Conservation (phyloP, 345 rosid species). For the Salix caprea region DNA sequence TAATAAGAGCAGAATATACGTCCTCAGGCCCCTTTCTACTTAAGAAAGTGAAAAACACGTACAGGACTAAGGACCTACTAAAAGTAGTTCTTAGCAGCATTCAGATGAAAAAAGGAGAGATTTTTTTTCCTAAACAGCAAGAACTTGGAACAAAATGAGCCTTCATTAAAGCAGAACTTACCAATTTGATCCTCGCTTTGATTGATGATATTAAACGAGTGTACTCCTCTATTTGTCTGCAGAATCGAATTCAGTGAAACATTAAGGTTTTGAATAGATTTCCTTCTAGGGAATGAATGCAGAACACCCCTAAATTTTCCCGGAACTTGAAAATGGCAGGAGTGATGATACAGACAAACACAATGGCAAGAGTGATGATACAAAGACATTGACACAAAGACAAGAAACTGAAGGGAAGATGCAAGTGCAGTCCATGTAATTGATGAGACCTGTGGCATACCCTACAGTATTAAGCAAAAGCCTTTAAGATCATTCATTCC, state of each 20-base stretch:
- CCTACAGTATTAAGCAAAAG: not conserved
- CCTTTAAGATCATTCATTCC: not conserved
- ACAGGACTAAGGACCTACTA: not conserved
- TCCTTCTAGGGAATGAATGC: not conserved
- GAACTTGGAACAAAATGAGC: not conserved
- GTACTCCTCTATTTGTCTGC: slow-evolving; percentile 70
- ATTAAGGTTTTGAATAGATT: not conserved
- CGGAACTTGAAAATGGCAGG: not conserved
- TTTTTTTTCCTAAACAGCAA: not conserved
- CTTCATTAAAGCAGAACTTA: slow-evolving; percentile 10
- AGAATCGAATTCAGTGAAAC: slow-evolving; percentile 2
- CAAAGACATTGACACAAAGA: not conserved
- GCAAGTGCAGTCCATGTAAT: not conserved
- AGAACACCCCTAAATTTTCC: not conserved
- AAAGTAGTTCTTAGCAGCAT: not conserved
- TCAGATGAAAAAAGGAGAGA: not conserved
- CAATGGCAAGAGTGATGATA: not conserved
- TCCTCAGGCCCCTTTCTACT: not conserved
- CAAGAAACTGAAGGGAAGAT: not conserved
- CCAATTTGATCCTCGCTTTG: slow-evolving; percentile 77
- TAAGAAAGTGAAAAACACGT: not conserved
- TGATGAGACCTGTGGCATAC: not conserved
- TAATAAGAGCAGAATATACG: not conserved
- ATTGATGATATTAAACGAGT: slow-evolving; percentile 54
- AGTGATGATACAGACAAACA: not conserved